A percentile compares a stretch with the other conserved stretches of the same genome.
Evolutionary conservation across 768 basidiomycete genomes (phyloP).

Genomic region (Lentinula boryana): DNA sequence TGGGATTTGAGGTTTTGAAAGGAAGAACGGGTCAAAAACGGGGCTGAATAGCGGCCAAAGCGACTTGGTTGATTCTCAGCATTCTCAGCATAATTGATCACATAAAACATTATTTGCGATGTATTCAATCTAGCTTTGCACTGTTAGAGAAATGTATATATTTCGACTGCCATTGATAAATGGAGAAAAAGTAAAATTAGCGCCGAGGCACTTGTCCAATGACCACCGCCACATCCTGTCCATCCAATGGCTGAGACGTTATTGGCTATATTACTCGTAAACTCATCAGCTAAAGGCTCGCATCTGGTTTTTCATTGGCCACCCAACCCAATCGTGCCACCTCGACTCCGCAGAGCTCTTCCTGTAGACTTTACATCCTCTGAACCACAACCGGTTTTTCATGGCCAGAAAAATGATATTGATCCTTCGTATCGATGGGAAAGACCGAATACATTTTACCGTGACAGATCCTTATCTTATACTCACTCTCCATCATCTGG

Average conservation of each 20-base stretch:
- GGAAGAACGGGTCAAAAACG: too few relatives aligned
- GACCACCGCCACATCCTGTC: not conserved
- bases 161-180: too few relatives aligned
- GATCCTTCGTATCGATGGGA: slow-evolving; percentile 62
- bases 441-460: slow-evolving; percentile 33
- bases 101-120: too few relatives aligned
- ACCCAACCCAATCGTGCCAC: slow-evolving; percentile 54
- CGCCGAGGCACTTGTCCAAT: not conserved
- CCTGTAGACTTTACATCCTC: slow-evolving; percentile 54
- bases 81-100: too few relatives aligned
- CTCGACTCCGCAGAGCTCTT: slow-evolving; percentile 67
- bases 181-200: not conserved
- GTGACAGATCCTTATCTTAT: slow-evolving; percentile 49
- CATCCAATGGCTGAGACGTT: slow-evolving; percentile 69
- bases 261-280: slow-evolving; percentile 76
- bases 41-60: too few relatives aligned
- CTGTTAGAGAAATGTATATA: too few relatives aligned
- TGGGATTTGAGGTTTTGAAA: too few relatives aligned
- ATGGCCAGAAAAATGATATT: not conserved
- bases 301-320: slow-evolving; percentile 85
- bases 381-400: slow-evolving; percentile 33
- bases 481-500: slow-evolving; percentile 45
- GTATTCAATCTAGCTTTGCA: too few relatives aligned
- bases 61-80: too few relatives aligned
- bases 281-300: slow-evolving; percentile 76